Percentiles rank a stretch among this genome's conserved stretches.
phyloP scores from a whole-genome alignment of 2,329 filamentous ascomycete species.

The Penicillium sp. region DNA sequence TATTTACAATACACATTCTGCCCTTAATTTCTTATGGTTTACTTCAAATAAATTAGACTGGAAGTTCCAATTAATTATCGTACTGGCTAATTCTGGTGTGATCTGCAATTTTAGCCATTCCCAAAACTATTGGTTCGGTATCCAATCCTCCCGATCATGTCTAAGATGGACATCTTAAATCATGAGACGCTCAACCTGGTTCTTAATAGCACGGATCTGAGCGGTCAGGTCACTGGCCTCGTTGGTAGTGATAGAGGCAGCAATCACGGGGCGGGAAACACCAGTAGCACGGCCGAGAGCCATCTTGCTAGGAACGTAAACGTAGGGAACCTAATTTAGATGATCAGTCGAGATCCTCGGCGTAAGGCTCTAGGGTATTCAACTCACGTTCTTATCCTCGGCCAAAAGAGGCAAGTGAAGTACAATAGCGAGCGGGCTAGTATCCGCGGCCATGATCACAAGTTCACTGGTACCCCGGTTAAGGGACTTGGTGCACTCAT shows the following conservation, averaged over 20 bases:
- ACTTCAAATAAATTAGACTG: neutral
- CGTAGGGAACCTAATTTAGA: slow-evolving; percentile 53
- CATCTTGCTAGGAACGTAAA: slow-evolving; percentile 75
- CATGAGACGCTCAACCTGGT: slow-evolving; percentile 84
- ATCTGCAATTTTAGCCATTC: neutral
- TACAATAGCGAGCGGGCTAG: slow-evolving; percentile 80
- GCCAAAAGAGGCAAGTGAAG: slow-evolving; percentile 85
- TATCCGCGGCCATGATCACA: slow-evolving; percentile 66
- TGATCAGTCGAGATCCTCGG: neutral
- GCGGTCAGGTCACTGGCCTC: slow-evolving; percentile 82
- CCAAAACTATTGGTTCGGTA: neutral
- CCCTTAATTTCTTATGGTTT: neutral
- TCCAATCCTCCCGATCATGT: neutral
- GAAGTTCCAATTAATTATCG: neutral
- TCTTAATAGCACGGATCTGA: slow-evolving; percentile 85
- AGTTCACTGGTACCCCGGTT: neutral
- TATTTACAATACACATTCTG: neutral
- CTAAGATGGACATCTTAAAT: neutral
- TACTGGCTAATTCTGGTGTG: neutral
- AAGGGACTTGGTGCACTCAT: neutral
- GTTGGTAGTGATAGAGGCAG: slow-evolving; percentile 85
- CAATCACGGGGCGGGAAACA: slow-evolving; percentile 84
- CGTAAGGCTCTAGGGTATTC: neutral
- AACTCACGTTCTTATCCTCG: slow-evolving; percentile 65
- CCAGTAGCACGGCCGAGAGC: slow-evolving; percentile 86